Evolutionary conservation across 169 alveolate genomes (phyloP).

Genomic region (Plasmodium malariae): DNA sequence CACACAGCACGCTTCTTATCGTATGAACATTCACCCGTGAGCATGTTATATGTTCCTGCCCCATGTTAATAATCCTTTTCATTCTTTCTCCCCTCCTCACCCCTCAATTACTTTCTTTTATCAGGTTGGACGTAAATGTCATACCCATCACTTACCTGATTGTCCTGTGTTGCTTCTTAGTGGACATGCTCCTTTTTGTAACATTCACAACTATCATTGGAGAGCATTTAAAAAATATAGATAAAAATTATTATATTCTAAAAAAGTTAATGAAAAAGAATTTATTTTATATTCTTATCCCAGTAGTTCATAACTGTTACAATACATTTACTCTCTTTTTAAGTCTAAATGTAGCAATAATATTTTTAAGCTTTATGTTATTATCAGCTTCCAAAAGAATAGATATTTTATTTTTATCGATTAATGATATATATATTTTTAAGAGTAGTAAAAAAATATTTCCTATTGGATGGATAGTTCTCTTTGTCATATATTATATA

Average conservation of each 20-base stretch:
- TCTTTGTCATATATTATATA: slow-evolving; percentile 21
- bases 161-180: slow-evolving; percentile 17
- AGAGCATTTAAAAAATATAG: slow-evolving; percentile 35
- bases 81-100: too few species aligned
- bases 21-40: too few species aligned
- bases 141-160: slow-evolving; percentile 24
- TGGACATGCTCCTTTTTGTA: slow-evolving; percentile 36
- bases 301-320: slow-evolving; percentile 34
- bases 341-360: slow-evolving; percentile 18
- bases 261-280: slow-evolving; percentile 37
- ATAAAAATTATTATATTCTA: slow-evolving; percentile 17
- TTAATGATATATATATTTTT: slow-evolving; percentile 26
- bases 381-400: slow-evolving; percentile 57
- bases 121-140: slow-evolving; percentile 37
- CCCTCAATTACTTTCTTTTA: too few species aligned
- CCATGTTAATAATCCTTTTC: too few species aligned
- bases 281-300: slow-evolving; percentile 24
- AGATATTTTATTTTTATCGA: slow-evolving; percentile 48
- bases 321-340: slow-evolving; percentile 33
- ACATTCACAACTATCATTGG: slow-evolving; percentile 49
- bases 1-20: too few species aligned
- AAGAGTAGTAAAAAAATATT: background rate
- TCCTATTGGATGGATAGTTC: slow-evolving; percentile 19
- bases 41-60: too few species aligned
- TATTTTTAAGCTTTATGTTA: slow-evolving; percentile 28